These are phyloP conservation scores for Geotrichum ghanense DNA, from an alignment of 805 yeast genomes.

Conservation along the genomic window DNA sequence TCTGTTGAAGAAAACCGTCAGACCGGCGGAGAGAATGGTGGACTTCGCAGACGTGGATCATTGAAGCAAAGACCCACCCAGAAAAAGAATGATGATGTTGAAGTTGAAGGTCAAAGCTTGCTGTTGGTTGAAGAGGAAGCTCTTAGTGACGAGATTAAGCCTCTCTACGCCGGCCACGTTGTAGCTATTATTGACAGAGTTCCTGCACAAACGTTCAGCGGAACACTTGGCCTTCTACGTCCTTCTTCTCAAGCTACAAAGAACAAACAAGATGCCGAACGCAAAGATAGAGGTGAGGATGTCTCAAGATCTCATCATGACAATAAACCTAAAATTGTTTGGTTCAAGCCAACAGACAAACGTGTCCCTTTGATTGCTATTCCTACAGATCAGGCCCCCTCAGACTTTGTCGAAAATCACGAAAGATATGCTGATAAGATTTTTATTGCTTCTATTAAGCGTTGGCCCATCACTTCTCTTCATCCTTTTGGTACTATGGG, in stretches of 20 bases:
- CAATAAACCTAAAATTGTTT: constrained; percentile 85
- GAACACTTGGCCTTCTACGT: constrained; percentile 84
- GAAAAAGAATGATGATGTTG: constrained; percentile 96
- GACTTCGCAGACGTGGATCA: constrained; percentile 71
- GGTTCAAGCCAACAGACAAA: constrained; percentile 98
- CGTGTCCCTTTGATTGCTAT: constrained; percentile 96
- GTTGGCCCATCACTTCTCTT: constrained; percentile 98
- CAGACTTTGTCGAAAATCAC: constrained; percentile 87
- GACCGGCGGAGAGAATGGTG: constrained; percentile 19
- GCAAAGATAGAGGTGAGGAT: constrained; percentile 18
- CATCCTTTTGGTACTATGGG: constrained; percentile 96
- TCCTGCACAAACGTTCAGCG: constrained; percentile 92
- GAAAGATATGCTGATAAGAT: constrained; percentile 69
- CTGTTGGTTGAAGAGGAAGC: constrained; percentile 91
- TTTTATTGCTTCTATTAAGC: constrained; percentile 89
- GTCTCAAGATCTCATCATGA: constrained; percentile 3
- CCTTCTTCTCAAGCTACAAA: constrained; percentile 92
- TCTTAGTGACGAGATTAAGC: constrained; percentile 83
- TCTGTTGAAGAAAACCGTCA: constrained; percentile 24
- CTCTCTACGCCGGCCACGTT: constrained; percentile 94
- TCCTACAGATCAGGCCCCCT: constrained; percentile 97
- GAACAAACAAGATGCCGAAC: constrained; percentile 39
- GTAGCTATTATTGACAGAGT: constrained; percentile 97
- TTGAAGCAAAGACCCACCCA: constrained; percentile 91
- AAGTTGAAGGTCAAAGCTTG: constrained; percentile 94